Evolutionary conservation across 352 stramenopile genomes (phyloP).

Genomic region (Globisporangium viniferum): DNA sequence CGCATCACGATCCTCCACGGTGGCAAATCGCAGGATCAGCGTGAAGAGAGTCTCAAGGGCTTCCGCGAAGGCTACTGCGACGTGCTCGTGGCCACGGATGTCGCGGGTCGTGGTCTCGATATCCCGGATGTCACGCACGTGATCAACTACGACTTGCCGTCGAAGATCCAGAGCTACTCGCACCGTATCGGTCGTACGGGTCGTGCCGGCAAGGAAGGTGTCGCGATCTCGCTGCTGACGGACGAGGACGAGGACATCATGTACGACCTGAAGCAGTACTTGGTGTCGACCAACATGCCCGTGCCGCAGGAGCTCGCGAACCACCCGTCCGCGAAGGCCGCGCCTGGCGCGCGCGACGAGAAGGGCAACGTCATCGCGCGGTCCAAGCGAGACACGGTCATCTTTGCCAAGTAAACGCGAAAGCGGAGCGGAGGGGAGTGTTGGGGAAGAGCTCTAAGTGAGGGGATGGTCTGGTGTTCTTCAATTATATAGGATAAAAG

Average conservation of each 20-base stretch:
- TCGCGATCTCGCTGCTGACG: conserved; percentile 97
- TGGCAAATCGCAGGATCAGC: conserved; percentile 96
- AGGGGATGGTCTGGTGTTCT: conserved; percentile 1
- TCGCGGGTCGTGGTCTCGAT: conserved; percentile 96
- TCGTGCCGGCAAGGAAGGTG: conserved; percentile 95
- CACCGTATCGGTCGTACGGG: conserved; percentile 98
- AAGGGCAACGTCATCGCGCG: conserved; percentile 86
- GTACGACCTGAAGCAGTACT: conserved; percentile 95
- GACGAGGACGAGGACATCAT: conserved; percentile 97
- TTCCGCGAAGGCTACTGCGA: conserved; percentile 90
- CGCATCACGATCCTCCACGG: conserved; percentile 94
- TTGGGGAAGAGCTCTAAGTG: not conserved
- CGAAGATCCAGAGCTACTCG: conserved; percentile 98
- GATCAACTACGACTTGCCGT: conserved; percentile 98
- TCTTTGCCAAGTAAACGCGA: conserved; percentile 71
- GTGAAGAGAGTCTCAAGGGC: conserved; percentile 89
- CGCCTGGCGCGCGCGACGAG: conserved; percentile 73
- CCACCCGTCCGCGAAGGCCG: conserved; percentile 91
- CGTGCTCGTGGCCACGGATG: conserved; percentile 92
- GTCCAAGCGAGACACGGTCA: conserved; percentile 85
- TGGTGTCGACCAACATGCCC: conserved; percentile 92
- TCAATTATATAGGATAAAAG: conserved; percentile 6
- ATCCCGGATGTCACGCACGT: conserved; percentile 98
- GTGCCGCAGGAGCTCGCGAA: conserved; percentile 93
- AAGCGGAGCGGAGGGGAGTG: not conserved